These are phyloP conservation scores for Lipomyces yamanashiensis DNA, from an alignment of 805 yeast genomes.

Conservation along the genomic window DNA sequence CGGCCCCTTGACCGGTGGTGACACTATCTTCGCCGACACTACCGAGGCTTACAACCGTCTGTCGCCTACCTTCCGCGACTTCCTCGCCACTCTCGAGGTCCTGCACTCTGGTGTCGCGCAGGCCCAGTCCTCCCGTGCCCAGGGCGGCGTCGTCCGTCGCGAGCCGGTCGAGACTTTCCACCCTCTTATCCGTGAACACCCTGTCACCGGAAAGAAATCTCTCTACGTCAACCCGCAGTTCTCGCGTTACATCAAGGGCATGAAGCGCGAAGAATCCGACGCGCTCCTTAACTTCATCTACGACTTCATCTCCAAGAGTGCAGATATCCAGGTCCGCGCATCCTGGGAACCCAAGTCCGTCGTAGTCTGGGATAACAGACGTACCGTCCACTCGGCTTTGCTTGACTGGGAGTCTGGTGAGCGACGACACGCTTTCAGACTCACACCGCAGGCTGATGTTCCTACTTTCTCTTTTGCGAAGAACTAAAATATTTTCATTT, in stretches of 20 bases:
- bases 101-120: conserved; percentile 68
- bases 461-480: conserved; percentile 46
- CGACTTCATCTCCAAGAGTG: conserved; percentile 51
- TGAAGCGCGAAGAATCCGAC: conserved; percentile 74
- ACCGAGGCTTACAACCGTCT: conserved; percentile 72
- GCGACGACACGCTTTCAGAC: conserved; percentile 72
- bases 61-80: conserved; percentile 65
- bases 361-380: conserved; percentile 60
- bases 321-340: conserved; percentile 59
- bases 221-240: conserved; percentile 53
- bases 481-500: not conserved
- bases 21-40: conserved; percentile 75
- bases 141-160: conserved; percentile 54
- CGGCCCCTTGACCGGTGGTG: conserved; percentile 70
- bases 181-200: conserved; percentile 57
- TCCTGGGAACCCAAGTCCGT: conserved; percentile 58
- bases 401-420: conserved; percentile 63
- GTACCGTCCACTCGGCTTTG: conserved; percentile 56
- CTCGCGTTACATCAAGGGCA: conserved; percentile 68
- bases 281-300: conserved; percentile 60
- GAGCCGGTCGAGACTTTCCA: conserved; percentile 54
- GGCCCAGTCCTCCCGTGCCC: conserved; percentile 45
- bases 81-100: conserved; percentile 65
- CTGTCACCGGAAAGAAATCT: conserved; percentile 55
- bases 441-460: conserved; percentile 77